Evolutionary conservation across 1,284 basidiomycete genomes (phyloP), one percentile per base, ranked within the genome.

Genomic region (Puccinia polysora): DNA sequence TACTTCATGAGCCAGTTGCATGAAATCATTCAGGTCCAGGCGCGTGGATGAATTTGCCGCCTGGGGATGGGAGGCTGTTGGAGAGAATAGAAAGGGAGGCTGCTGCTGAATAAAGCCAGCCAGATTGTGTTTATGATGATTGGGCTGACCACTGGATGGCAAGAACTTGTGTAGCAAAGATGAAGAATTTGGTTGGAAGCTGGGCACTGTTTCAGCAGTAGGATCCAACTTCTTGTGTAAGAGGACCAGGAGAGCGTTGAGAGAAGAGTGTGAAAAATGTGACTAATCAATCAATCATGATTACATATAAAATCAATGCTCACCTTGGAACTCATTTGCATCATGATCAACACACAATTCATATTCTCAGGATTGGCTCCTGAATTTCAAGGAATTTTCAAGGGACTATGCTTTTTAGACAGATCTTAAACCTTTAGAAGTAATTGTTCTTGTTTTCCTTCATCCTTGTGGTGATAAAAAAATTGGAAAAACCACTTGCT

Each of bases 271-370:
- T 8, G 55, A 23, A 38, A 7, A 56, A 8, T 34, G 34, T 36
- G 23, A 52, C 20, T 12, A 36, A 23, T 36, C 49, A 20, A 8
- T 32, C 3, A 14, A 65, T 12, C 25, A 55, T 34, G 20, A 12
- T 25, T 25, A 30, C 1, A 20, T 14, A 55, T 36, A 7, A 38
- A 28, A 18, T 23, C 4, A 30, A 23, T 25, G 38, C 69, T 63
- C 25, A 72, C 69, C 53, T 72, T 60, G 2, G 69, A 72, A 28
- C 69, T 72, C 69, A 72, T 63, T 64, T 72, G 69, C 45, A 72
- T 47, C 69, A 72, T 72, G 36, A 47, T 63, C 45, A 72, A 53
- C 30, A 72, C 69, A 53, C 69, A 34, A 28, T 58, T 59, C 69
- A 72, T 72, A 47, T 72, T 72, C 25, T 72, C 69, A 4, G 69